Base-by-base conservation (phyloP, 1,284 basidiomycete genomes). In the Irpex rosettiformis region DNA sequence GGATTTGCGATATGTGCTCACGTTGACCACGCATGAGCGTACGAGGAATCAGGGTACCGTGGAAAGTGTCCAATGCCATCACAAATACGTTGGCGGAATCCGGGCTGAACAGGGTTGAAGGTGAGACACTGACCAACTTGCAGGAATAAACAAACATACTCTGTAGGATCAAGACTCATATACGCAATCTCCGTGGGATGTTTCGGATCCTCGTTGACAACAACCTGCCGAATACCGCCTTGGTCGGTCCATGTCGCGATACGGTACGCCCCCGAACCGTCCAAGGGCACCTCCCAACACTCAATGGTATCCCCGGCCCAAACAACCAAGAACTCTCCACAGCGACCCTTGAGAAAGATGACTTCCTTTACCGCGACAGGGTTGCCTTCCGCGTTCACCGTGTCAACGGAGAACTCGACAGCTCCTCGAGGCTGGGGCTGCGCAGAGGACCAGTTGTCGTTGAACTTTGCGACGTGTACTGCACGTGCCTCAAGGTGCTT, bases 281-380 rank as follows among this genome's bases (percentile, higher is more conserved):
- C 69, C 4, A 75, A 67, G 2, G 74, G 73, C 7, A 75, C 64
- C 63, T 76, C 74, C 74, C 73, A 76, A 61, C 71, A 74, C 42
- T 65, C 70, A 57, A 66, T 61, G 11, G 64, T 59, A 28, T 63
- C 58, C 30, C 67, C 59, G 22, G 69, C 65, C 25, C 67, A 66
- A 1, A 72, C 70, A 16, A 76, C 58, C 18, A 75, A 57, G 55
- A 70, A 70, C 58, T 73, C 66, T 30, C 73, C 73, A 56, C 72
- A 69, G 48, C 62, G 59, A 16, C 72, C 72, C 3, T 69, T 64
- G n/a, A 72, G 61, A 62, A 76, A 75, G 11, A 66, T 57, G 42
- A 75, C 67, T 13, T 73, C 69, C 21, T 63, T 64, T 40, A 73
- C 67, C 0, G 67, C 56, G 25, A 64, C 47, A 48, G 62, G 56